Evolutionary conservation across 352 stramenopile species (phyloP).

Genomic region (Peronospora belbahrii): DNA sequence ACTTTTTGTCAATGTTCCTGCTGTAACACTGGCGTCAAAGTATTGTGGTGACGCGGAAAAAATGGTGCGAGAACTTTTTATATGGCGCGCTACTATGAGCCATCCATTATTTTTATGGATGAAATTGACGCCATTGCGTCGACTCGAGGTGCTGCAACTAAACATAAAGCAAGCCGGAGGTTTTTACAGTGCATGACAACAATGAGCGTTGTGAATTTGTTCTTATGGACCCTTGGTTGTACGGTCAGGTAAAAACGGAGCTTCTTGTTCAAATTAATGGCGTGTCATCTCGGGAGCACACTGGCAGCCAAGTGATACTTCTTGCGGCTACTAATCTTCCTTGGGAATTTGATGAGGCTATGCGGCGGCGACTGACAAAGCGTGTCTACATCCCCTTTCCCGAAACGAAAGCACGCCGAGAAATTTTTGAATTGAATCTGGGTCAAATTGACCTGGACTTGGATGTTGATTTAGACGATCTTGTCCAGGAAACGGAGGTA

Average conservation of each 20-base stretch:
- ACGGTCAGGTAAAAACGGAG: slow-evolving; percentile 92
- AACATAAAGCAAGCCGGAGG: slow-evolving; percentile 80
- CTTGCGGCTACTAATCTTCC: slow-evolving; percentile 94
- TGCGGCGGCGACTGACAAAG: slow-evolving; percentile 93
- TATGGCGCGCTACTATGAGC: slow-evolving; percentile 95
- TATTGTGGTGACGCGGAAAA: slow-evolving; percentile 94
- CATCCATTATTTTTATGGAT: slow-evolving; percentile 98
- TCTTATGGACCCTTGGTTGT: slow-evolving; percentile 2
- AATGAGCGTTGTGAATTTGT: neutral
- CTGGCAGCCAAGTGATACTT: slow-evolving; percentile 79
- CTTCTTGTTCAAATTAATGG: slow-evolving; percentile 97
- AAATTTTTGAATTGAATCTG: slow-evolving; percentile 75
- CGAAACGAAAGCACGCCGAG: slow-evolving; percentile 40
- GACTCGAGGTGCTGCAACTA: slow-evolving; percentile 56
- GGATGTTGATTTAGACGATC: slow-evolving; percentile 67
- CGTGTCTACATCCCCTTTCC: slow-evolving; percentile 84
- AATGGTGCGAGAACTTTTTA: slow-evolving; percentile 96
- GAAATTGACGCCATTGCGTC: slow-evolving; percentile 94
- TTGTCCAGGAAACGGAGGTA: slow-evolving; percentile 65
- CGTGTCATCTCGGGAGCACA: slow-evolving; percentile 52
- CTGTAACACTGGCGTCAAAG: slow-evolving; percentile 88
- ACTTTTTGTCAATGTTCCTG: slow-evolving; percentile 98
- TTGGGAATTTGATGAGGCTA: slow-evolving; percentile 95
- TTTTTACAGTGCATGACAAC: slow-evolving; percentile 11
- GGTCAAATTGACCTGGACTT: slow-evolving; percentile 67